These are phyloP conservation scores for Ceratocystis lukuohia DNA, from an alignment of 2,329 filamentous ascomycete genomes.

Conservation along the genomic window DNA sequence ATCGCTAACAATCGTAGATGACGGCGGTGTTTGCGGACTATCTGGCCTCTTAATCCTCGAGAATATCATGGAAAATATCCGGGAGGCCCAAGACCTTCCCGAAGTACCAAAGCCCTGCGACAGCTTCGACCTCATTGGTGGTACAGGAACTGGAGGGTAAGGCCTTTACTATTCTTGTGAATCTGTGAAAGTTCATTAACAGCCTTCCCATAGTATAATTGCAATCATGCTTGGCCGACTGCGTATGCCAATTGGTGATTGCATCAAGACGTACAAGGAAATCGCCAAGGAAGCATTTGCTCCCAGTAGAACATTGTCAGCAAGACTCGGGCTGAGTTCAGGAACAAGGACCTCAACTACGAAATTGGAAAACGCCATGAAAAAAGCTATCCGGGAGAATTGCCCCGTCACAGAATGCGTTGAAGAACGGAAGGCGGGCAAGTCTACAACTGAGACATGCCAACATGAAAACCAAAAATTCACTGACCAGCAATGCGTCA, in stretches of 20 bases:
- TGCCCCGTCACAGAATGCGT: not conserved
- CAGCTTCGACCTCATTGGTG: slow-evolving; percentile 25
- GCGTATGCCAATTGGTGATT: not conserved
- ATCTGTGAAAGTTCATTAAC: not conserved
- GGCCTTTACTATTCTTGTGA: not conserved
- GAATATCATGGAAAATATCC: slow-evolving; percentile 2
- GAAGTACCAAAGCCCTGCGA: slow-evolving; percentile 23
- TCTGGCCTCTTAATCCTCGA: no score
- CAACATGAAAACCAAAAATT: not conserved
- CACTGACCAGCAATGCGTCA: not conserved
- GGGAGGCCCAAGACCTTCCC: slow-evolving; percentile 16
- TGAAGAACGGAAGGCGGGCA: not conserved
- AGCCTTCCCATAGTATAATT: not conserved
- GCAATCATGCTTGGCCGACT: not conserved
- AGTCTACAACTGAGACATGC: not conserved
- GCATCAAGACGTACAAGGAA: not conserved
- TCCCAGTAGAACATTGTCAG: not conserved
- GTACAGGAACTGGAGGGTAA: slow-evolving; percentile 25
- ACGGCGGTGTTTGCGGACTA: no score
- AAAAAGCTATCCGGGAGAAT: not conserved
- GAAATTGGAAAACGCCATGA: not conserved
- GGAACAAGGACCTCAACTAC: not conserved
- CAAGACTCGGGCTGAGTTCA: not conserved
- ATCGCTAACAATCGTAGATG: no score
- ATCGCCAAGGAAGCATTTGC: not conserved